Percentiles rank a stretch among this genome's conserved stretches.
phyloP scores from a whole-genome alignment of 495 filamentous ascomycete genomes.

The Ramalina peruviana region DNA sequence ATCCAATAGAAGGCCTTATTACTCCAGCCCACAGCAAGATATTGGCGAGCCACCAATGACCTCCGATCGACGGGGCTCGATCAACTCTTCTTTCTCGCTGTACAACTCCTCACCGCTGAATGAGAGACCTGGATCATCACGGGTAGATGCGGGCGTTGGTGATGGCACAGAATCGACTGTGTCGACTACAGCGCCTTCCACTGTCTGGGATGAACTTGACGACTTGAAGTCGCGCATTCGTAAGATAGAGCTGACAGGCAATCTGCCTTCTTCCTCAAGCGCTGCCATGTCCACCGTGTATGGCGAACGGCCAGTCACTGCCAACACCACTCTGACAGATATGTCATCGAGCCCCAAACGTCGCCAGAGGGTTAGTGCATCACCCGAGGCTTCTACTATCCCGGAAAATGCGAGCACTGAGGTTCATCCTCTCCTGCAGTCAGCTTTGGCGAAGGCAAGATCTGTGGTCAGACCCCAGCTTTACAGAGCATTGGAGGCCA shows the following conservation, averaged over 20 bases:
- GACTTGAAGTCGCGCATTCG: conserved; percentile 89
- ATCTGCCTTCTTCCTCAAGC: conserved; percentile 64
- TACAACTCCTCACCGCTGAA: conserved; percentile 44
- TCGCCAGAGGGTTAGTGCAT: conserved; percentile 36
- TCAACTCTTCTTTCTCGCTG: conserved; percentile 34
- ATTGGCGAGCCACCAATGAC: conserved; percentile 26
- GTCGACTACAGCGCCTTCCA: conserved; percentile 79
- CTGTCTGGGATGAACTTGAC: conserved; percentile 95
- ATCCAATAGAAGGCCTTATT: conserved; percentile 28
- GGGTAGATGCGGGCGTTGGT: conserved; percentile 10
- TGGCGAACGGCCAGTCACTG: conserved; percentile 74
- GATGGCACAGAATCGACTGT: conserved; percentile 68
- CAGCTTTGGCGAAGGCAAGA: conserved; percentile 67
- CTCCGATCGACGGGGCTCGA: conserved; percentile 32
- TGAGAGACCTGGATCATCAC: conserved; percentile 23
- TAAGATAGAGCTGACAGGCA: conserved; percentile 82
- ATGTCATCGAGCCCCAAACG: conserved; percentile 76
- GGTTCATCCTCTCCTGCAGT: conserved; percentile 65
- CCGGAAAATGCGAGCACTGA: conserved; percentile 15
- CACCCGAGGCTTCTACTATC: conserved; percentile 30
- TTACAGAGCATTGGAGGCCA: conserved; percentile 67
- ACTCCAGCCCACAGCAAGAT: conserved; percentile 29
- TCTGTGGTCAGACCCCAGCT: conserved; percentile 50
- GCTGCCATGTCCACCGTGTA: conserved; percentile 56
- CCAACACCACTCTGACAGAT: conserved; percentile 86